Evolutionary conservation across 2,329 filamentous ascomycete genomes (phyloP).

Genomic region (Aureobasidium pullulans): DNA sequence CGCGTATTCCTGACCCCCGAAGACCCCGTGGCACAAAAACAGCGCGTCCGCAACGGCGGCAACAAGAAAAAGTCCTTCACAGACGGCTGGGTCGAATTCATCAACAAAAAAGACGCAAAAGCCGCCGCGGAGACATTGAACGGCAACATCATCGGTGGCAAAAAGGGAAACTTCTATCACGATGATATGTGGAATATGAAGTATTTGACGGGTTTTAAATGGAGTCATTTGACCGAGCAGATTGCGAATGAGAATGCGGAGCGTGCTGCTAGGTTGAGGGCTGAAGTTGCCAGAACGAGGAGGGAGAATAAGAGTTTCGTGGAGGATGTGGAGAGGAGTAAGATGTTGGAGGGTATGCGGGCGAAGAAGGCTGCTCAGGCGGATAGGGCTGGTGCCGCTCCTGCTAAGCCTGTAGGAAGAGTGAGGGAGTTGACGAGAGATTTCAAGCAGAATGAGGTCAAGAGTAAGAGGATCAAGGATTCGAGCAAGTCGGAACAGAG

Average conservation of each 20-base stretch:
- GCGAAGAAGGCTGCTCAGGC: slow-evolving; percentile 49
- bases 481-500: slow-evolving; percentile 35
- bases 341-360: slow-evolving; percentile 68
- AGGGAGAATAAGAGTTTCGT: slow-evolving; percentile 78
- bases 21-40: slow-evolving; percentile 57
- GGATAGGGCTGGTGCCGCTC: slow-evolving; percentile 31
- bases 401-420: slow-evolving; percentile 17
- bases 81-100: slow-evolving; percentile 83
- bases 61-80: slow-evolving; percentile 78
- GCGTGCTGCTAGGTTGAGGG: slow-evolving; percentile 64
- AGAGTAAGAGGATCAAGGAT: slow-evolving; percentile 36
- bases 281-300: slow-evolving; percentile 67
- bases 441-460: slow-evolving; percentile 61
- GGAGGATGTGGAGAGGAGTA: slow-evolving; percentile 68
- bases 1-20: slow-evolving; percentile 75
- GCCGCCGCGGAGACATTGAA: slow-evolving; percentile 69
- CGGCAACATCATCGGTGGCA: slow-evolving; percentile 69
- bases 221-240: slow-evolving; percentile 64
- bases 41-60: slow-evolving; percentile 63
- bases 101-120: slow-evolving; percentile 68
- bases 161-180: slow-evolving; percentile 75
- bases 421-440: slow-evolving; percentile 18
- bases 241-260: slow-evolving; percentile 78
- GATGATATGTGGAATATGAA: slow-evolving; percentile 82
- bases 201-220: slow-evolving; percentile 79